These are phyloP conservation scores for Wickerhamiella azymoides DNA, from an alignment of 805 yeast species.

Conservation along the genomic window DNA sequence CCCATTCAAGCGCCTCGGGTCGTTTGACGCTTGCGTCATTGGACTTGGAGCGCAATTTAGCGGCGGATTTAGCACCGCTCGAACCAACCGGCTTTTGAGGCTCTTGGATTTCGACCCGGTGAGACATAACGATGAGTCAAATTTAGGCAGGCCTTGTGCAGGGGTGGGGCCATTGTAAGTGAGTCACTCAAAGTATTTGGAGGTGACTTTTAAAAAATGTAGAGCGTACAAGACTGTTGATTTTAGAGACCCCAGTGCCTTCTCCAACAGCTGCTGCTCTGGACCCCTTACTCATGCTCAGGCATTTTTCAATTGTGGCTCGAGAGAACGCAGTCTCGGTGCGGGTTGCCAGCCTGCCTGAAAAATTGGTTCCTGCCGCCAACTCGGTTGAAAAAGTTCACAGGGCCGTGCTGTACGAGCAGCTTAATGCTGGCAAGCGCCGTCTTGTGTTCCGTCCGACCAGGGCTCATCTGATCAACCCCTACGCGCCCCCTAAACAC, in stretches of 20 bases:
- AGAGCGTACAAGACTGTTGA: too few species aligned
- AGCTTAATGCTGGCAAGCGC: conserved; percentile 13
- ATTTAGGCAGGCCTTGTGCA: too few species aligned
- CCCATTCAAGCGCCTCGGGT: conserved; percentile 21
- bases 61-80: conserved; percentile 27
- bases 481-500: conserved; percentile 12
- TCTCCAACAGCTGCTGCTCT: conserved; percentile 10
- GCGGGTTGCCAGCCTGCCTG: conserved; percentile 2
- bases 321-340: neutral
- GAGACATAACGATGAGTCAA: conserved; percentile 6
- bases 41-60: conserved; percentile 28
- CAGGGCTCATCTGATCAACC: conserved; percentile 13
- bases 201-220: neutral
- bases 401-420: conserved; percentile 12
- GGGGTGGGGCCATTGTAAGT: too few species aligned
- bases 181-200: too few species aligned
- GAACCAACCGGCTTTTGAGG: conserved; percentile 27
- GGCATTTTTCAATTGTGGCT: conserved; percentile 8
- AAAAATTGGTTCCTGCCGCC: neutral
- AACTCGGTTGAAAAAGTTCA: neutral
- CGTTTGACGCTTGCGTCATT: conserved; percentile 13
- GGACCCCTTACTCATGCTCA: conserved; percentile 3
- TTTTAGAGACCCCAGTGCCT: too few species aligned
- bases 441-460: conserved; percentile 20
- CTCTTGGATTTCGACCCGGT: conserved; percentile 13